Conservation (phyloP, 116 monocot genomes). For the Papilionanthe hybrid region DNA sequence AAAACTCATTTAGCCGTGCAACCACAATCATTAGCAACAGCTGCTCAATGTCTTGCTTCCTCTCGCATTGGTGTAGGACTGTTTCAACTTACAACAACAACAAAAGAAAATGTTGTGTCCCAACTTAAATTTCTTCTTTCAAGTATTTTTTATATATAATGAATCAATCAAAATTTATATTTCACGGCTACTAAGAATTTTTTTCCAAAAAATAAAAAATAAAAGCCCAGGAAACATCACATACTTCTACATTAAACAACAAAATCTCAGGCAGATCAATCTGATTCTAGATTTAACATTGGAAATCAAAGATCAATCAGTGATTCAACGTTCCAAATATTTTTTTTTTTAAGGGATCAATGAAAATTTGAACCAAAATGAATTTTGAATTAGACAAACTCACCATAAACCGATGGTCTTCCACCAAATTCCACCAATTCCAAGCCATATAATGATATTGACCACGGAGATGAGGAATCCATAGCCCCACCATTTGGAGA, state of each 20-base stretch:
- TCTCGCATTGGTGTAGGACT: too few relatives aligned
- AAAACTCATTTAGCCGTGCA: too few relatives aligned
- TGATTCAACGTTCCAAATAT: neutral
- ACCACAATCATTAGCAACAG: too few relatives aligned
- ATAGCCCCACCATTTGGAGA: slow-evolving; percentile 86
- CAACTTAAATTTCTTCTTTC: too few relatives aligned
- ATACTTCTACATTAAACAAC: neutral
- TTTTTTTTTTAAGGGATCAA: neutral
- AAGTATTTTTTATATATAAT: too few relatives aligned
- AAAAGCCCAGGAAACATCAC: too few relatives aligned
- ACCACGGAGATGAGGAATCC: slow-evolving; percentile 85
- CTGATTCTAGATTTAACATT: neutral
- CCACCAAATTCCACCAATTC: slow-evolving; percentile 93
- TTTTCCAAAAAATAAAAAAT: too few relatives aligned
- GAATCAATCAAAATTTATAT: too few relatives aligned
- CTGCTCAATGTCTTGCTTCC: too few relatives aligned
- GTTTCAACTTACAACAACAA: too few relatives aligned
- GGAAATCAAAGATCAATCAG: neutral
- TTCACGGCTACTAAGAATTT: too few relatives aligned
- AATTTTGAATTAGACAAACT: slow-evolving; percentile 4
- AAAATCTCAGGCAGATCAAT: neutral
- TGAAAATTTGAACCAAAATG: slow-evolving; percentile 7
- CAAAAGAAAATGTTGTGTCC: too few relatives aligned
- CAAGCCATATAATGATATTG: slow-evolving; percentile 90
- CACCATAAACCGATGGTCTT: slow-evolving; percentile 90